These are phyloP conservation scores for Gaeumannomyces tritici DNA, from an alignment of 2,329 filamentous ascomycete species.

Conservation along the genomic window DNA sequence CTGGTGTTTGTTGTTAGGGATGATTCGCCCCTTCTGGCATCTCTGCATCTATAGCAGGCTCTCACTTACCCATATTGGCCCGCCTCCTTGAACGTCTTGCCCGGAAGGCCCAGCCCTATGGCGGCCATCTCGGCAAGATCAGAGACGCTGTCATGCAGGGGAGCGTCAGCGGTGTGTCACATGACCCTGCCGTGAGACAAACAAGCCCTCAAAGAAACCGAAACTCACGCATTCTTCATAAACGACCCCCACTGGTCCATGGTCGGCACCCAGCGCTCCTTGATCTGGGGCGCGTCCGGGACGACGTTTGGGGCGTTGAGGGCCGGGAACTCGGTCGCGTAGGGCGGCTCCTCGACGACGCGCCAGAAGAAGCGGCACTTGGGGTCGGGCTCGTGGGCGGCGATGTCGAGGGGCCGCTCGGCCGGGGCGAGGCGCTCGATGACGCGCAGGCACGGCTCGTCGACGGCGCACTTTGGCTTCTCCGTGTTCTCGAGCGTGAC, in stretches of 20 bases:
- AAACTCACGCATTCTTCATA: slow-evolving; percentile 50
- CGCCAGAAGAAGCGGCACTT: slow-evolving; percentile 57
- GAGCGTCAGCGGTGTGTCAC: not conserved
- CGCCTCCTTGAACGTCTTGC: slow-evolving; percentile 42
- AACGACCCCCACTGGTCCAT: slow-evolving; percentile 49
- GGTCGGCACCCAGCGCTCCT: slow-evolving; percentile 38
- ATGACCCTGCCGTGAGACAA: not conserved
- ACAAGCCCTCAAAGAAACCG: not conserved
- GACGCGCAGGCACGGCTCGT: slow-evolving; percentile 49
- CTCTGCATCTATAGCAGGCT: not conserved
- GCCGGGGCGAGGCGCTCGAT: slow-evolving; percentile 42
- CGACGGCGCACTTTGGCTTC: slow-evolving; percentile 53
- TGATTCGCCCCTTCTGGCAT: too few species aligned
- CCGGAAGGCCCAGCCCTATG: slow-evolving; percentile 42
- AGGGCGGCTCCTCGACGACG: slow-evolving; percentile 44
- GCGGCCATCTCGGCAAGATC: slow-evolving; percentile 51
- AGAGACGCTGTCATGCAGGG: slow-evolving; percentile 30
- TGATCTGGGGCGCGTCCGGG: slow-evolving; percentile 38
- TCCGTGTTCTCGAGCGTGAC: slow-evolving; percentile 55
- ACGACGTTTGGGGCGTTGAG: slow-evolving; percentile 46
- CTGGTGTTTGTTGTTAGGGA: slow-evolving; percentile 17
- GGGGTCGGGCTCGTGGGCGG: slow-evolving; percentile 46
- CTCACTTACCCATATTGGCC: slow-evolving; percentile 41
- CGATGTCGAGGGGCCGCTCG: slow-evolving; percentile 48
- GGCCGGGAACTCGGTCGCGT: slow-evolving; percentile 43